phyloP scores from a whole-genome alignment of 495 filamentous ascomycete genomes.

The Lasiosphaeria hispida region DNA sequence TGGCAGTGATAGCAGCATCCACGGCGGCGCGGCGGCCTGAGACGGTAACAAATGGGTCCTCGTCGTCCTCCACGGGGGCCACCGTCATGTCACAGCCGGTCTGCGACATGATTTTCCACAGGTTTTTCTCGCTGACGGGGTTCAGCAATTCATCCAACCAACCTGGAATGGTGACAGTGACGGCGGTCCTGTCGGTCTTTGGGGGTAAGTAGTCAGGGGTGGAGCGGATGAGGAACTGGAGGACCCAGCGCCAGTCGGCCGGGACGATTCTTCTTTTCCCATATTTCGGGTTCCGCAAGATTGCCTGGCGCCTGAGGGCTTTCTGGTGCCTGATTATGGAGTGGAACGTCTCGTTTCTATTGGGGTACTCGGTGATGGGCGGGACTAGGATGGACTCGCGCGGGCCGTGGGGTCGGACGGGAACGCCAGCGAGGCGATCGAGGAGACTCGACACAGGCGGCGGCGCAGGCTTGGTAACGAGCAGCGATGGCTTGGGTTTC shows the following conservation, averaged over 20 bases:
- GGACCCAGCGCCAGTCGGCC: constrained; percentile 29
- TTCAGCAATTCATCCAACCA: constrained; percentile 5
- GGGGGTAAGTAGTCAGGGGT: constrained; percentile 15
- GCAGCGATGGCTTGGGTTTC: neutral
- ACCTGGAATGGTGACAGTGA: constrained; percentile 20
- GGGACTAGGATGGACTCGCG: constrained; percentile 25
- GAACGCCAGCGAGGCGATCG: constrained; percentile 22
- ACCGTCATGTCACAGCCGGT: constrained; percentile 16
- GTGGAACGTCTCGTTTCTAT: constrained; percentile 12
- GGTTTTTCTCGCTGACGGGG: constrained; percentile 1
- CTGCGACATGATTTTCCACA: constrained; percentile 23
- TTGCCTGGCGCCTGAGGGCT: constrained; percentile 8
- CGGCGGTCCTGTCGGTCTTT: neutral
- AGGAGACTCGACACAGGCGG: constrained; percentile 7
- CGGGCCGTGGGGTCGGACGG: constrained; percentile 19
- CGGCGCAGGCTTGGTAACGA: neutral
- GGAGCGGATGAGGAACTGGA: constrained; percentile 18
- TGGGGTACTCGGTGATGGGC: constrained; percentile 18
- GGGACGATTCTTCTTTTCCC: neutral
- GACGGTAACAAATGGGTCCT: constrained; percentile 14
- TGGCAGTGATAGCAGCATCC: too few relatives aligned
- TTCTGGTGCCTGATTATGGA: constrained; percentile 2
- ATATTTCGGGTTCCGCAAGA: too few relatives aligned
- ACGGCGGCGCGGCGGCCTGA: neutral
- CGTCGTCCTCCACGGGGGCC: neutral